phyloP scores from a whole-genome alignment of 257 asterid genomes.

The Solanum tacnaense region DNA sequence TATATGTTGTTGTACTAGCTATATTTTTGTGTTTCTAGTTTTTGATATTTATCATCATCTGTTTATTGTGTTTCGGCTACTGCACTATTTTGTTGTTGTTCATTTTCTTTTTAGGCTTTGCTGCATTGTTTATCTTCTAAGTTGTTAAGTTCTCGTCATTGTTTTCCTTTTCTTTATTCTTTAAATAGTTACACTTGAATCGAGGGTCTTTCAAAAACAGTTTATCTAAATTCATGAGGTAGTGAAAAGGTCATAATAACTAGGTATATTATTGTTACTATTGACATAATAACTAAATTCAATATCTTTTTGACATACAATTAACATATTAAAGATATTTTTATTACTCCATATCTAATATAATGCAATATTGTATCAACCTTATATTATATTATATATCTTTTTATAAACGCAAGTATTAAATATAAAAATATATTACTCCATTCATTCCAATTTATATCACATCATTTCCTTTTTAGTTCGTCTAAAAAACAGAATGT shows the following conservation, averaged over 20 bases:
- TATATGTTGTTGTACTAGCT: background rate
- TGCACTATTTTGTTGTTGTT: too few relatives aligned
- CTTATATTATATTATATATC: background rate
- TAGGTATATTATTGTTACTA: background rate
- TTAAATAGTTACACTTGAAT: too few relatives aligned
- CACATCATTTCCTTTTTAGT: background rate
- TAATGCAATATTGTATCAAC: too few relatives aligned
- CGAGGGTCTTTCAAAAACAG: rapidly evolving
- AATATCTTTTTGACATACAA: background rate
- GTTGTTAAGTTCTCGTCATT: background rate
- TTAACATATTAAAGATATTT: too few relatives aligned
- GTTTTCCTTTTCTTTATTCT: too few relatives aligned
- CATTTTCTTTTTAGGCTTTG: background rate
- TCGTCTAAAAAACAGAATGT: too few relatives aligned
- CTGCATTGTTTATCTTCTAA: background rate
- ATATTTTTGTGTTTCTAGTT: background rate
- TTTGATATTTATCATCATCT: background rate
- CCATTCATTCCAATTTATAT: rapidly evolving
- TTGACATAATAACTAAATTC: background rate
- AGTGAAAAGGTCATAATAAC: too few relatives aligned
- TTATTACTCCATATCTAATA: background rate
- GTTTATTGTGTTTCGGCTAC: background rate
- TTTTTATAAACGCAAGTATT: background rate
- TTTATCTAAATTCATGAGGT: rapidly evolving
- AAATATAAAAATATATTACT: background rate